phyloP scores from a whole-genome alignment of 257 asterid genomes.

The Voacanga thouarsii region DNA sequence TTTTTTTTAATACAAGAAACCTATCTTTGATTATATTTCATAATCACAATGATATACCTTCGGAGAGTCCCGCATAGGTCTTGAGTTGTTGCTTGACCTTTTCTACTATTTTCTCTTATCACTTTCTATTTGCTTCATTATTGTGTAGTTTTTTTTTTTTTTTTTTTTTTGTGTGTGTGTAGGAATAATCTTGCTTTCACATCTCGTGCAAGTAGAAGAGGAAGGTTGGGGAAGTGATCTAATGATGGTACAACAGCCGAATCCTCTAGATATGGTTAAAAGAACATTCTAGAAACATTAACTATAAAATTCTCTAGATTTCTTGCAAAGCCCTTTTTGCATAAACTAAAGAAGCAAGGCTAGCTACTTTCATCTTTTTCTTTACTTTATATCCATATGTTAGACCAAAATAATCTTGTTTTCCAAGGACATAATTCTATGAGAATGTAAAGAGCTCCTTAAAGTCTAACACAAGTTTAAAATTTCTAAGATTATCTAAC shows the following conservation, averaged over 20 bases:
- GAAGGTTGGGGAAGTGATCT: not conserved
- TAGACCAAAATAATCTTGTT: not conserved
- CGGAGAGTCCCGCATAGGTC: too few relatives aligned
- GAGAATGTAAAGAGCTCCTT: not conserved
- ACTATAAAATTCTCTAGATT: not conserved
- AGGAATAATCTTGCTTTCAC: not conserved
- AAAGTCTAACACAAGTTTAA: not conserved
- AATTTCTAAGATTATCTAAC: not conserved
- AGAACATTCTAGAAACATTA: not conserved
- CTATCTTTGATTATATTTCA: not conserved
- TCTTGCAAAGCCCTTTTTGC: not conserved
- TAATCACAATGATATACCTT: too few relatives aligned
- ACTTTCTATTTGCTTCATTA: not conserved
- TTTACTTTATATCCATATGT: not conserved
- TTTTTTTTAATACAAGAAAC: not conserved
- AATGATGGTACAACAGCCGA: not conserved
- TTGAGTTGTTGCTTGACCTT: too few relatives aligned
- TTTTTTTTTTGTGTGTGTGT: too few relatives aligned
- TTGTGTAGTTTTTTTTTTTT: too few relatives aligned
- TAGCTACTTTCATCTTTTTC: not conserved
- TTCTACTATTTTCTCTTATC: not conserved
- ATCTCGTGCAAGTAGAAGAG: not conserved
- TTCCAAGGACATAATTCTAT: not conserved
- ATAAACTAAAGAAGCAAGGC: not conserved
- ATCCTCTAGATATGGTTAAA: not conserved